These are phyloP conservation scores for Hyaloscypha variabilis DNA, from an alignment of 495 filamentous ascomycete genomes.

Conservation along the genomic window DNA sequence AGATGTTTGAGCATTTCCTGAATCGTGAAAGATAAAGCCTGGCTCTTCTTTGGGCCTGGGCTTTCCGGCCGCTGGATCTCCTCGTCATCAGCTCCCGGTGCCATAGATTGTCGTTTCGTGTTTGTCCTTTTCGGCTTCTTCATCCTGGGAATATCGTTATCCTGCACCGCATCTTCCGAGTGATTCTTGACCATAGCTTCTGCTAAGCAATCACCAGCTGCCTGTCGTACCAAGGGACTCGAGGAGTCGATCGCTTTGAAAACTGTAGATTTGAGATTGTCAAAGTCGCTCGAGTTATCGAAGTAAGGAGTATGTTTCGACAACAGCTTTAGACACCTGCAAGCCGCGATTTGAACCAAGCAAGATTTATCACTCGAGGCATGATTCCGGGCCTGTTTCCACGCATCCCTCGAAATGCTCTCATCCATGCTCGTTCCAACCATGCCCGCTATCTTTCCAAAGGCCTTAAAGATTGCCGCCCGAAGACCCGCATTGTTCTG, in stretches of 20 bases:
- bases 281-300: constrained; percentile 89
- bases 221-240: constrained; percentile 72
- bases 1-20: constrained; percentile 79
- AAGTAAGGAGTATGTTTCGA: constrained; percentile 75
- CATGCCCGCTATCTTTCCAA: constrained; percentile 76
- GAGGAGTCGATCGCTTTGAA: constrained; percentile 86
- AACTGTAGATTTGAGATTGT: constrained; percentile 74
- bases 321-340: constrained; percentile 76
- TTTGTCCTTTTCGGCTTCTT: constrained; percentile 71
- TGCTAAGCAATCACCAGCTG: constrained; percentile 85
- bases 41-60: constrained; percentile 71
- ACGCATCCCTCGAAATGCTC: constrained; percentile 80
- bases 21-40: constrained; percentile 73
- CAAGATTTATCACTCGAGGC: constrained; percentile 80
- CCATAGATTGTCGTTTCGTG: constrained; percentile 68
- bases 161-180: constrained; percentile 60
- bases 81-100: constrained; percentile 75
- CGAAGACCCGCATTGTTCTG: constrained; percentile 81
- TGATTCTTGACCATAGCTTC: constrained; percentile 78
- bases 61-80: constrained; percentile 67
- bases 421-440: constrained; percentile 82
- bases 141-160: constrained; percentile 58
- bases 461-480: constrained; percentile 76
- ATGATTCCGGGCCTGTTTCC: constrained; percentile 85
- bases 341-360: constrained; percentile 79